These are phyloP conservation scores for Nicotiana obtusifolia DNA, from an alignment of 257 asterid genomes.

Conservation along the genomic window DNA sequence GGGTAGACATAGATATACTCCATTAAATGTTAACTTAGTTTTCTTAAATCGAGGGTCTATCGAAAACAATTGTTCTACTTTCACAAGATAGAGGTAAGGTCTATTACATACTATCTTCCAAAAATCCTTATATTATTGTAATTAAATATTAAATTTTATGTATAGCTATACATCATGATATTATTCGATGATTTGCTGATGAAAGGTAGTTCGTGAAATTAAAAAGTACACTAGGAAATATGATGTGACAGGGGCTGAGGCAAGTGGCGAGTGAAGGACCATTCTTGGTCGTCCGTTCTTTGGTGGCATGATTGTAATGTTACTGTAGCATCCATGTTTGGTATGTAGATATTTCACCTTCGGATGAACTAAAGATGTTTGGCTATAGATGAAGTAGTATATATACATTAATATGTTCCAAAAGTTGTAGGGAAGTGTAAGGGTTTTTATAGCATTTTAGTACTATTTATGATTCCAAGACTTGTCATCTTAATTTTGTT, in stretches of 20 bases:
- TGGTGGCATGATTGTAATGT: neutral
- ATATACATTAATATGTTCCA: neutral
- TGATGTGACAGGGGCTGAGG: neutral
- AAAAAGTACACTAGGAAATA: neutral
- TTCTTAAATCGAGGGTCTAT: too few relatives aligned
- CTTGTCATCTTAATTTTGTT: neutral
- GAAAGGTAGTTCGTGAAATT: too few relatives aligned
- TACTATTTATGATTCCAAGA: neutral
- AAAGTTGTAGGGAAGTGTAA: neutral
- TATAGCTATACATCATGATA: too few relatives aligned
- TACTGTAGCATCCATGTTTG: neutral
- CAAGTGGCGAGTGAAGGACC: neutral
- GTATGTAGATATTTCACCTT: too few relatives aligned
- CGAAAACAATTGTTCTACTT: accelerated
- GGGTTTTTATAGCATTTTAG: neutral
- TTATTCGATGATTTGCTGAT: too few relatives aligned
- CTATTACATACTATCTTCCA: too few relatives aligned
- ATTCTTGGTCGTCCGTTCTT: neutral
- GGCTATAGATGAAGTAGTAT: neutral
- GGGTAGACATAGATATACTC: too few relatives aligned
- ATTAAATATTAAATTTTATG: too few relatives aligned
- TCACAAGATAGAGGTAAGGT: accelerated
- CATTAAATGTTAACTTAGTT: too few relatives aligned
- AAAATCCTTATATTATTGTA: too few relatives aligned
- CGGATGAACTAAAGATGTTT: neutral